Percentiles rank a stretch among this genome's conserved stretches.
Evolutionary conservation across 2,329 filamentous ascomycete genomes (phyloP).

Genomic region (Blastomyces emzantsi): DNA sequence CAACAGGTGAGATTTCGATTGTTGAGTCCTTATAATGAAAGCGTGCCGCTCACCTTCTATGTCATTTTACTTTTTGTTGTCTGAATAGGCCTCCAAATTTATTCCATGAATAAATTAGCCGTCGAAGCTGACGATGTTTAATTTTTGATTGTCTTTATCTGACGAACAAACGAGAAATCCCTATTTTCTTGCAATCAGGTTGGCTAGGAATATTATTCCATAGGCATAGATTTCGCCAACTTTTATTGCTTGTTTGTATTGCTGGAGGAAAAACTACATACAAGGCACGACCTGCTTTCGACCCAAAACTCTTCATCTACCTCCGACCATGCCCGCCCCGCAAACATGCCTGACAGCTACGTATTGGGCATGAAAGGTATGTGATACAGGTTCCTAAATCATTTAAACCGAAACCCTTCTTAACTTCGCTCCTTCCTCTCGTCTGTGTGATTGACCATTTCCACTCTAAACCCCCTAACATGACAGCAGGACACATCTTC

Average conservation of each 20-base stretch:
- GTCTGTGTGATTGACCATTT: background rate
- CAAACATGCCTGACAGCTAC: background rate
- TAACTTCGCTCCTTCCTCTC: background rate
- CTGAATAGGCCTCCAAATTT: background rate
- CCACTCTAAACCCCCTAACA: background rate
- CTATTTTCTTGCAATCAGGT: too few relatives aligned
- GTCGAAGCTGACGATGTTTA: background rate
- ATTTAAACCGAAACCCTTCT: background rate
- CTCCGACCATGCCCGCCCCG: background rate
- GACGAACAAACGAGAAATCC: background rate
- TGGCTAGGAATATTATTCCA: background rate
- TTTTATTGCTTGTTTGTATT: background rate
- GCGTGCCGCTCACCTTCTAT: background rate
- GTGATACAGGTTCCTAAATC: background rate
- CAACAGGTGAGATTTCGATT: background rate
- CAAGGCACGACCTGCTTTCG: background rate
- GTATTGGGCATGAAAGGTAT: background rate
- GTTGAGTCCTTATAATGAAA: background rate
- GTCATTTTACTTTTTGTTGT: background rate
- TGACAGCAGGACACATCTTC: background rate
- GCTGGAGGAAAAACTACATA: background rate
- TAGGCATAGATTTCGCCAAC: background rate
- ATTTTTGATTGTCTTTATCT: background rate
- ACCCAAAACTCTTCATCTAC: background rate
- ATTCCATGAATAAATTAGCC: background rate